phyloP scores from a whole-genome alignment of 805 yeast genomes.

The Kluyveromyces aestuarii region DNA sequence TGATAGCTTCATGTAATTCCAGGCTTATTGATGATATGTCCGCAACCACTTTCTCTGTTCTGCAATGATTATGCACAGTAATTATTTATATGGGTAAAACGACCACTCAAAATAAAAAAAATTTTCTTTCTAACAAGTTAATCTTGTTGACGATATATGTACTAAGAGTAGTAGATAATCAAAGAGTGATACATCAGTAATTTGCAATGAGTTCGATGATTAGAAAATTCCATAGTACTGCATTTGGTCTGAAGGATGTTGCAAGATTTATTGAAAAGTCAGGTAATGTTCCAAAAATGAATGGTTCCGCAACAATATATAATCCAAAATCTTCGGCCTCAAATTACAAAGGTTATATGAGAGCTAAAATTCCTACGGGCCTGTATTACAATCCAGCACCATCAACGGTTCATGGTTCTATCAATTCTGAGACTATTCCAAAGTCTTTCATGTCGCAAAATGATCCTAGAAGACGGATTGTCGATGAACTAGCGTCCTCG shows the following conservation, averaged over 20 bases:
- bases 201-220: constrained; percentile 6
- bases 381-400: constrained; percentile 56
- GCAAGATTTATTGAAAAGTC: constrained; percentile 10
- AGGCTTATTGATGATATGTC: no score
- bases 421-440: constrained; percentile 47
- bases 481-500: constrained; percentile 30
- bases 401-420: constrained; percentile 45
- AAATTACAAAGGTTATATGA: constrained; percentile 44
- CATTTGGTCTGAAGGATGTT: constrained; percentile 6
- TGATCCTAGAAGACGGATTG: constrained; percentile 45
- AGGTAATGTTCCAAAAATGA: constrained; percentile 12
- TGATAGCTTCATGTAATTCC: no score
- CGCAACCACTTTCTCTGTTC: no score
- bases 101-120: neutral
- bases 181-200: neutral
- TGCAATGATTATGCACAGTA: no score
- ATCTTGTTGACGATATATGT: no score
- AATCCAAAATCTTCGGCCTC: constrained; percentile 56
- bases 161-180: no score
- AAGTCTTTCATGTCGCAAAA: constrained; percentile 53
- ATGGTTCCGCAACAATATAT: constrained; percentile 31
- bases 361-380: constrained; percentile 43
- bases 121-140: no score
- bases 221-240: constrained; percentile 11
- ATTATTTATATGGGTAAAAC: neutral